Evolutionary conservation across 331 rosid species (phyloP), one percentile per base, ranked within the genome.

Genomic region (Ulmus americana): DNA sequence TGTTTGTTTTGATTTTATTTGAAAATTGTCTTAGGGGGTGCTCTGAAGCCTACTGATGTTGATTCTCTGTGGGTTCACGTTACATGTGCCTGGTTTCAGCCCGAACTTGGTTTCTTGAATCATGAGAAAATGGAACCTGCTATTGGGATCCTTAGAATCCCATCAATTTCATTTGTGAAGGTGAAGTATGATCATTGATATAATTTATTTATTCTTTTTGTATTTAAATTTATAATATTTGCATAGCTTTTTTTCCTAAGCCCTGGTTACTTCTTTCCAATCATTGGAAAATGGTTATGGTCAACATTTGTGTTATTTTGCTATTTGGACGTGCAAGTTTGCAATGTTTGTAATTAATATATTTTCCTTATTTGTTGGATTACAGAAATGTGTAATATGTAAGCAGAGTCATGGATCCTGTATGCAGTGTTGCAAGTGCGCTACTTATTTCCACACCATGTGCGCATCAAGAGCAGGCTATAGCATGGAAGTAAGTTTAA

Each of bases 111-210:
- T 81, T 94, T 94, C 79, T 74, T 81, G 76, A 73, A 90, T 74
- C 87, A 81, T 45, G 90, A 80, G 81, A 81, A 64, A 76, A 94
- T 94, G 99, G 97, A 94, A 75, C 99, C 99, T 69, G 99, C 99
- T 39, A 64, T 75, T 45, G 99, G 99, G 80, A 84, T 94, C 77
- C 95, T 85, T 54, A 81, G 67, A 84, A 82, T 94, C 76, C 95
- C 97, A 60, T 73, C 91, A 13, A 74, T 54, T 69, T 70, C 90
- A 53, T 90, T 94, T 74, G 71, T 78, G 67, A 94, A 94, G 97
- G 99, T 94, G 78, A 67, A 41, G 39, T 53, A 35, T 45, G 7
- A 18, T 68, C 20, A 65, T 59, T 35, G 61, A 45, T 72, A 55
- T 40, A 67, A 55, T 44, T 47, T 35, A 12, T 74, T 45, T 52